Evolutionary conservation across 345 rosid species (phyloP), one percentile per base, ranked within the genome.

Genomic region (Gossypium turneri): DNA sequence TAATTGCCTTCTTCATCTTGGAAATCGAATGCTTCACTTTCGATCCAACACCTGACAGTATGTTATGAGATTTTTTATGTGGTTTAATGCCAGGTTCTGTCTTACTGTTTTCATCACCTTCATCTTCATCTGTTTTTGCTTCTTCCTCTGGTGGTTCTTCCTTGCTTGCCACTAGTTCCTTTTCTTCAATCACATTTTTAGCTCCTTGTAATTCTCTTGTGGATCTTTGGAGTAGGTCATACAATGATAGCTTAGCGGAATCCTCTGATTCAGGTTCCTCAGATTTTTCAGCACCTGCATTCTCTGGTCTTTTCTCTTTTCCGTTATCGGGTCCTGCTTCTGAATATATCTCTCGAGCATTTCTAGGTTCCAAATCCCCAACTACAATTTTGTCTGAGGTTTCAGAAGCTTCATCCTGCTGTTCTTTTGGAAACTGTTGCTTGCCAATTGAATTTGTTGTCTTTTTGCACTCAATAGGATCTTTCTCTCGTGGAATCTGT

Each of bases 1-100:
- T 88, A 62, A 94, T 89, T 63, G 85, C 98, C 77, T 94, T 94
- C 89, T 85, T 94, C 57, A 94, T 97, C 81, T 90, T 94, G 55
- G 93, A 89, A 79, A 92, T 89, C 2, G 98, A 92, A 70, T 90
- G 90, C 79, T 94, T 94, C 20, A 94, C 97, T 84, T 87, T 90
- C 60, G 97, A 94, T 66, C 97, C 88, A 34, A 94, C 92, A 1
- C 93, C 94, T 64, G 97, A 87, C 64, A 94, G 87, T 79, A 94
- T 84, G 79, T 78, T 85, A 44, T 90, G 92, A 34, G 96, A 88
- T 80, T 94, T 94, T 85, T 90, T 94, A 44, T 85, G 90, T 15
- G 61, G 83, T 76, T 87, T 90, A 16, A 74, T 76, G 1, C 86
- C 83, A 5, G 89, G 79, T 75, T 86, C 92, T 22, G 70, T 79